Base-by-base conservation (phyloP, 2,329 filamentous ascomycete species). In the Diplodia scrobiculata region DNA sequence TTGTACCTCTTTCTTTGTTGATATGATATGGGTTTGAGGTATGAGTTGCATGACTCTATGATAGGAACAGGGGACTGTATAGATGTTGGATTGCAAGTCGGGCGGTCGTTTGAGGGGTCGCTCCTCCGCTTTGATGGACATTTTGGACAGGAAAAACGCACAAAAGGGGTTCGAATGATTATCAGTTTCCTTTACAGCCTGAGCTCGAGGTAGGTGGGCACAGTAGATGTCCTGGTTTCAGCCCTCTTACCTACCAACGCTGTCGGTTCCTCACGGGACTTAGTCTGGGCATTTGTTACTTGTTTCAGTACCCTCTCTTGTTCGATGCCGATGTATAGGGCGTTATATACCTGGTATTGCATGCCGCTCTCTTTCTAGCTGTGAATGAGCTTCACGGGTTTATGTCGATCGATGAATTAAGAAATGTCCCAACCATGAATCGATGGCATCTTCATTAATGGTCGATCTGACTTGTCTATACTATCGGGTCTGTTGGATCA, bases 261-360 rank as follows among this genome's bases (percentile, higher is more conserved):
- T 45, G 41, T 45, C 19, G 10, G n/a, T 53, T 53, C 13, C 25
- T 51, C 21, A 19, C 48, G 41, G 41, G 41, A 45, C n/a, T 45
- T 45, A 19, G 19, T 45, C 7, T 36, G 19, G 10, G 17, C 47
- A 21, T 50, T 25, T 53, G 11, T 32, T 14, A 10, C 27, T 25
- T 6, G 32, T 11, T 17, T 29, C n/a, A 21, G 25, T 45, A 5
- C 27, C n/a, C 17, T n/a, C 29, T 47, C 41, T 60, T 32, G 13
- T 47, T 47, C 36, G 5, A 27, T n/a, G 32, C 14, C 25, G 55
- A 17, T 47, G 55, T 48, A 60, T 27, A 58, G 25, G 55, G 55
- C 55, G 55, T 41, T 60, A 48, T 60, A 60, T 60, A 60, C 55
- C 55, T 60, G 36, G 55, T 58, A 19, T 13, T 45, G 36, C 36